These are phyloP conservation scores for Maudiozyma barnettii DNA, from an alignment of 805 yeast genomes.

Conservation along the genomic window DNA sequence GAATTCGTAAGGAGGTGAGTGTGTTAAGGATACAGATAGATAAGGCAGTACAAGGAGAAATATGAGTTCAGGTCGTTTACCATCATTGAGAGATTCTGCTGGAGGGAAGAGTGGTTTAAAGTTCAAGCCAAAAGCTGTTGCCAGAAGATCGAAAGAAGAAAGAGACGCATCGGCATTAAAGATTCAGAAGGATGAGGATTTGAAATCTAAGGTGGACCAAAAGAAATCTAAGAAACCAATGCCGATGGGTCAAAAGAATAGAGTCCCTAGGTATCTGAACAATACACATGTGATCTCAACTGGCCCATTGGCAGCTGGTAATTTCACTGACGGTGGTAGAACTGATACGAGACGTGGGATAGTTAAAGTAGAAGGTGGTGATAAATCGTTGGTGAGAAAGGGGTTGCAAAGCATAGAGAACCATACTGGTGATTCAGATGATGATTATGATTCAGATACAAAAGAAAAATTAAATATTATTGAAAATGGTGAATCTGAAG, in stretches of 20 bases:
- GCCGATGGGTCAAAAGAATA: slow-evolving; percentile 14
- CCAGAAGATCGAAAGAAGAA: slow-evolving; percentile 74
- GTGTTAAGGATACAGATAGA: too few relatives aligned
- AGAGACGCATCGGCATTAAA: slow-evolving; percentile 69
- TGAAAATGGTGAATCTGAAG: slow-evolving; percentile 27
- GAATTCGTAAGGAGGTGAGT: too few relatives aligned
- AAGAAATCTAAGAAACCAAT: slow-evolving; percentile 12
- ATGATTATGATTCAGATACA: slow-evolving; percentile 30
- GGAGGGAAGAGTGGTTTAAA: slow-evolving; percentile 43
- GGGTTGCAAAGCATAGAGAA: slow-evolving; percentile 18
- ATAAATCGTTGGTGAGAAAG: slow-evolving; percentile 14
- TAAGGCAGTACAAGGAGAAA: neutral
- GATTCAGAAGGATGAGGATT: slow-evolving; percentile 25
- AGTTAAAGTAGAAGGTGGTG: slow-evolving; percentile 11
- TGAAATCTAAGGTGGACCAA: slow-evolving; percentile 5
- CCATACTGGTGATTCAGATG: slow-evolving; percentile 29
- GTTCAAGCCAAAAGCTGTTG: slow-evolving; percentile 82
- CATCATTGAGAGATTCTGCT: slow-evolving; percentile 21
- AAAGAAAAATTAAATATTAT: slow-evolving; percentile 16
- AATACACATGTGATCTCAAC: slow-evolving; percentile 56
- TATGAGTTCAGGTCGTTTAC: slow-evolving; percentile 25
- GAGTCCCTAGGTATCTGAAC: slow-evolving; percentile 24
- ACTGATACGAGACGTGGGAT: slow-evolving; percentile 19
- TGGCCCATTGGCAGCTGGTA: slow-evolving; percentile 66
- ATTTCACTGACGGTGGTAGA: slow-evolving; percentile 25